These are phyloP conservation scores for Ophiostoma fasciatum DNA, from an alignment of 2,329 filamentous ascomycete genomes.

Conservation along the genomic window DNA sequence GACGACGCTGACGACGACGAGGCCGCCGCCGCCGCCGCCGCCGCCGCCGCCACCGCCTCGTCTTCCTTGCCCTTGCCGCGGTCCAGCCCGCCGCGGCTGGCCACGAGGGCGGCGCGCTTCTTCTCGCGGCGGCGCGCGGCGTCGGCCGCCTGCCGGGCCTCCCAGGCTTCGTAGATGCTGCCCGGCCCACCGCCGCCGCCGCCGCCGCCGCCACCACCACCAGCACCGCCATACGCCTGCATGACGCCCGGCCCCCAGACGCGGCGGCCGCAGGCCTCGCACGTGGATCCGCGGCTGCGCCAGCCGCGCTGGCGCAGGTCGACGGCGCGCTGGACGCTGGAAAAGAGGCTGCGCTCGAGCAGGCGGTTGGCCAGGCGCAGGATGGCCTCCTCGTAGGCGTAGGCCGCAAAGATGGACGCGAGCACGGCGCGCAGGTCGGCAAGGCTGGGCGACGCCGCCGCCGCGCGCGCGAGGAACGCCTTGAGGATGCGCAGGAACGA, in stretches of 20 bases:
- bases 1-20: no score
- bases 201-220: background rate
- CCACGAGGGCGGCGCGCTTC: constrained; percentile 6
- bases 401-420: constrained; percentile 82
- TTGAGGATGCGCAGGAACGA: constrained; percentile 82
- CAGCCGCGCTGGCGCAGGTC: constrained; percentile 70
- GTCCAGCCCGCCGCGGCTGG: constrained; percentile 16
- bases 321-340: constrained; percentile 62
- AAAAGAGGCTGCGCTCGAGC: constrained; percentile 77
- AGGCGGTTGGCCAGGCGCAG: constrained; percentile 73
- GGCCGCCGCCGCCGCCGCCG: constrained; percentile 16
- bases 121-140: constrained; percentile 24
- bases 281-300: constrained; percentile 74
- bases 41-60: constrained; percentile 15
- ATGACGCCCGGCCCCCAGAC: constrained; percentile 84
- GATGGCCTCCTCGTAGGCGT: constrained; percentile 87
- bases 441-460: constrained; percentile 67
- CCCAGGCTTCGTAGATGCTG: constrained; percentile 70
- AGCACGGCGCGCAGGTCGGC: constrained; percentile 77
- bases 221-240: constrained; percentile 17
- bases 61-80: constrained; percentile 24
- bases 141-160: constrained; percentile 40
- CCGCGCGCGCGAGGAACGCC: constrained; percentile 73
- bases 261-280: constrained; percentile 68
- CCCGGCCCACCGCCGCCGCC: background rate